Conservation (phyloP, 768 basidiomycete species). For the Fistulinella prunicolor region DNA sequence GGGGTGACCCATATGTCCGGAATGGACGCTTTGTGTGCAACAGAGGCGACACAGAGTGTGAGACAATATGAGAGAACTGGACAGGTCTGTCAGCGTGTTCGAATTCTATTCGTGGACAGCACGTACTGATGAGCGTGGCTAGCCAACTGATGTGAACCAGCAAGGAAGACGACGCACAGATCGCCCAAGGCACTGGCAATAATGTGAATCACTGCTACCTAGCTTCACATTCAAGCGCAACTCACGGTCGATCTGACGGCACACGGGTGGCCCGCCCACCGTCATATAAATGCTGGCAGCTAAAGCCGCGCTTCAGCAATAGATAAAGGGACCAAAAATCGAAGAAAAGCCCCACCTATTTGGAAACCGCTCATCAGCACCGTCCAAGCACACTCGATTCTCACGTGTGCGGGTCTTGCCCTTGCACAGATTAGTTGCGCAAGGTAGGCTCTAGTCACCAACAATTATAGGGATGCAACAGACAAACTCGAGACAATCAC, state of each 20-base stretch:
- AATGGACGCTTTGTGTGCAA: constrained; percentile 42
- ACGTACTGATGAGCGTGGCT: constrained; percentile 45
- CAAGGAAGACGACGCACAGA: constrained; percentile 48
- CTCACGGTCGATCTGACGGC: constrained; percentile 38
- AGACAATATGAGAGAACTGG: constrained; percentile 57
- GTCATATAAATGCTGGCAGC: constrained; percentile 50
- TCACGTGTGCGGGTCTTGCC: constrained; percentile 40
- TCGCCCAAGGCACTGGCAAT: constrained; percentile 36
- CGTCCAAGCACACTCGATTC: constrained; percentile 58
- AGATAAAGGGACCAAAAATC: background rate
- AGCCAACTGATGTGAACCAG: constrained; percentile 50
- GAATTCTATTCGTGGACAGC: background rate
- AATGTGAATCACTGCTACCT: background rate
- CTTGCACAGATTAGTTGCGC: constrained; percentile 36
- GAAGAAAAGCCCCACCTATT: constrained; percentile 40
- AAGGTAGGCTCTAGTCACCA: constrained; percentile 28
- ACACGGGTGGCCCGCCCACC: constrained; percentile 38
- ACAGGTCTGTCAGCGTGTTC: constrained; percentile 1
- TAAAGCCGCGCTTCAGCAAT: constrained; percentile 18
- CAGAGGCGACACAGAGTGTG: constrained; percentile 43
- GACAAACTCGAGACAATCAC: constrained; percentile 11
- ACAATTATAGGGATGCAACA: no score
- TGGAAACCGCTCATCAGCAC: constrained; percentile 47
- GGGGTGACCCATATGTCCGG: constrained; percentile 52
- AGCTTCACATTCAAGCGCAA: background rate